phyloP scores from a whole-genome alignment of 345 rosid species.

The Sonneratia alba region DNA sequence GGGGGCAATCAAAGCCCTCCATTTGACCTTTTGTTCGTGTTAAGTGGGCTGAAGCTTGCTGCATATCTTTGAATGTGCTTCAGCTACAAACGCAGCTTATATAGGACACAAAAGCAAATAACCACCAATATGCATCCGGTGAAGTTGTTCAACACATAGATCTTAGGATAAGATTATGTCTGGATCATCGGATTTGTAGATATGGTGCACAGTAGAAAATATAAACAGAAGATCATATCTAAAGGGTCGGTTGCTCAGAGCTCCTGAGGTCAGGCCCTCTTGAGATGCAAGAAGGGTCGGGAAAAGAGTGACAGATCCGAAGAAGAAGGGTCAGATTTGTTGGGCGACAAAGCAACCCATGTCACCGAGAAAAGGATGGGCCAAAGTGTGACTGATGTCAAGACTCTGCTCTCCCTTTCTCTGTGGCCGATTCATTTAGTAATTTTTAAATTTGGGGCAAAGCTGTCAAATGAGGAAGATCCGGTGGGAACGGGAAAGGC shows the following conservation, averaged over 20 bases:
- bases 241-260: background rate
- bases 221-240: no score
- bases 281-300: background rate
- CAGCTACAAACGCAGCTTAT: background rate
- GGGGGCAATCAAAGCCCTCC: background rate
- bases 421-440: no score
- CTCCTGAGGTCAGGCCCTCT: background rate
- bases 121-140: no score
- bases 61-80: background rate
- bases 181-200: no score
- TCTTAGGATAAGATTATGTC: no score
- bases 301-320: background rate
- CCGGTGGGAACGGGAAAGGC: no score
- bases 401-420: no score
- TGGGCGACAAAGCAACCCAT: background rate
- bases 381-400: background rate
- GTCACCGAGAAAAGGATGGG: background rate
- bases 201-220: no score
- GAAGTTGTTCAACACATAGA: no score
- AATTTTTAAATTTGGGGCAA: no score
- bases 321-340: background rate
- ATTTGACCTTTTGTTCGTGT: background rate
- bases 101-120: background rate
- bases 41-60: background rate
- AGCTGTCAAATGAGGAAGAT: no score